Percentiles rank a stretch among this genome's conserved stretches.
These are phyloP conservation scores for Claviceps sp. DNA, from an alignment of 2,329 filamentous ascomycete genomes.

Conservation along the genomic window DNA sequence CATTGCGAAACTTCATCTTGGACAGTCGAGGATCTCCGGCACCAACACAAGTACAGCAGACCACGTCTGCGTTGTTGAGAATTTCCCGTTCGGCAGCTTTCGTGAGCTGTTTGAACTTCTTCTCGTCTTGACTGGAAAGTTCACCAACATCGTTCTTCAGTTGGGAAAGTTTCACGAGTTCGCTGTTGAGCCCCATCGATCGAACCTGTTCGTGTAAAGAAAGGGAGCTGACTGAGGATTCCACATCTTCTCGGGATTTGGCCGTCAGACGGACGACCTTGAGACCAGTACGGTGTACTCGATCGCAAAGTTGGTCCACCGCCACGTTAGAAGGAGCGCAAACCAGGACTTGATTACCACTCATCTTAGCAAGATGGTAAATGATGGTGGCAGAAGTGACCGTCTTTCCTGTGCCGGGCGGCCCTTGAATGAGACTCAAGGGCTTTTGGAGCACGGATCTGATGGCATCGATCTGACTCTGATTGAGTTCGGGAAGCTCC, in stretches of 20 bases:
- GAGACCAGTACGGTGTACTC: slow-evolving; percentile 83
- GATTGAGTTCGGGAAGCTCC: slow-evolving; percentile 85
- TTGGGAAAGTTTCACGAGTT: slow-evolving; percentile 82
- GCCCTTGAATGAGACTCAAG: slow-evolving; percentile 89
- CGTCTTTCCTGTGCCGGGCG: slow-evolving; percentile 94
- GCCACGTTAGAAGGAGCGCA: slow-evolving; percentile 97
- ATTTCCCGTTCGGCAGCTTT: slow-evolving; percentile 92
- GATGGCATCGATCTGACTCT: slow-evolving; percentile 90
- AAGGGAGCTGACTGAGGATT: slow-evolving; percentile 93
- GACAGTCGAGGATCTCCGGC: slow-evolving; percentile 88
- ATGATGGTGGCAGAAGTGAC: slow-evolving; percentile 98
- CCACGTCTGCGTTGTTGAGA: slow-evolving; percentile 86
- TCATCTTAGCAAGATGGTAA: slow-evolving; percentile 92
- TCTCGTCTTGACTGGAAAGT: slow-evolving; percentile 89
- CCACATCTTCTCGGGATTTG: slow-evolving; percentile 95
- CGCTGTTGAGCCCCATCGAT: slow-evolving; percentile 91
- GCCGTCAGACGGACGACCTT: slow-evolving; percentile 98
- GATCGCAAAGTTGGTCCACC: slow-evolving; percentile 94
- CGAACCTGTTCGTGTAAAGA: slow-evolving; percentile 94
- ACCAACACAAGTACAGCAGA: slow-evolving; percentile 97
- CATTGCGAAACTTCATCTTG: slow-evolving; percentile 97
- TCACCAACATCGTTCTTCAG: slow-evolving; percentile 87
- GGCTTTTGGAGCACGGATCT: slow-evolving; percentile 90
- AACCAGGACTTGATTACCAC: slow-evolving; percentile 85
- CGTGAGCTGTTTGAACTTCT: slow-evolving; percentile 94